These are phyloP conservation scores for Drechslera avenae DNA, from an alignment of 2,329 filamentous ascomycete genomes.

Conservation along the genomic window DNA sequence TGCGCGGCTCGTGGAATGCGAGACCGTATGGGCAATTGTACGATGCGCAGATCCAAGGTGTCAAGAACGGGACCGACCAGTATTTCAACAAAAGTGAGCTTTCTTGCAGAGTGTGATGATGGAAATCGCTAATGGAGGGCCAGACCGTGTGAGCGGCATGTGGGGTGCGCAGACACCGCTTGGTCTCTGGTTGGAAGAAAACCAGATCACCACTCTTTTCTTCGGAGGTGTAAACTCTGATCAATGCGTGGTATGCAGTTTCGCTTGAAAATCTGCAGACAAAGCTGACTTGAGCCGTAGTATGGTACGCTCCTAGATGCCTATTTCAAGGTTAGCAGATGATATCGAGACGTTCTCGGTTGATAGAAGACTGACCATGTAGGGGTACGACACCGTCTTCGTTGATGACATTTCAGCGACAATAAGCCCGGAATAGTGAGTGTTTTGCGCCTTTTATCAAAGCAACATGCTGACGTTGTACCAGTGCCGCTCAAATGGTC, in stretches of 20 bases:
- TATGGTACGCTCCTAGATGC: not conserved
- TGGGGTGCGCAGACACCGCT: slow-evolving; percentile 44
- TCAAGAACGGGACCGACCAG: slow-evolving; percentile 20
- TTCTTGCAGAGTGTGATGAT: not conserved
- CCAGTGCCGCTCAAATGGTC: slow-evolving; percentile 22
- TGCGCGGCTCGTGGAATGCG: slow-evolving; percentile 47
- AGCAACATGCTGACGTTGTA: not conserved
- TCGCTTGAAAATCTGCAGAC: not conserved
- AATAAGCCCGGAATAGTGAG: slow-evolving; percentile 21
- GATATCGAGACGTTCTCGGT: slow-evolving; percentile 7
- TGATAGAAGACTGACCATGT: not conserved
- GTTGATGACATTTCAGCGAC: slow-evolving; percentile 25
- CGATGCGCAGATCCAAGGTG: slow-evolving; percentile 27
- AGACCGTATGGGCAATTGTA: slow-evolving; percentile 45
- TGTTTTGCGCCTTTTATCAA: not conserved
- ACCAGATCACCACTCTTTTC: slow-evolving; percentile 46
- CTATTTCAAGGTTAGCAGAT: not conserved
- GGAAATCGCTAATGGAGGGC: not conserved
- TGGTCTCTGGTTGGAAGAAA: slow-evolving; percentile 41
- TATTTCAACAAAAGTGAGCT: slow-evolving; percentile 36
- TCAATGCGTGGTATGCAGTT: slow-evolving; percentile 36
- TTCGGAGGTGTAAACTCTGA: slow-evolving; percentile 49
- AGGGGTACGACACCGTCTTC: slow-evolving; percentile 25
- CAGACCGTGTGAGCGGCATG: slow-evolving; percentile 42
- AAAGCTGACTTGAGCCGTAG: not conserved